These are phyloP conservation scores for Backusella macrospora DNA, from an alignment of 192 early-diverging fungal species.

Conservation along the genomic window DNA sequence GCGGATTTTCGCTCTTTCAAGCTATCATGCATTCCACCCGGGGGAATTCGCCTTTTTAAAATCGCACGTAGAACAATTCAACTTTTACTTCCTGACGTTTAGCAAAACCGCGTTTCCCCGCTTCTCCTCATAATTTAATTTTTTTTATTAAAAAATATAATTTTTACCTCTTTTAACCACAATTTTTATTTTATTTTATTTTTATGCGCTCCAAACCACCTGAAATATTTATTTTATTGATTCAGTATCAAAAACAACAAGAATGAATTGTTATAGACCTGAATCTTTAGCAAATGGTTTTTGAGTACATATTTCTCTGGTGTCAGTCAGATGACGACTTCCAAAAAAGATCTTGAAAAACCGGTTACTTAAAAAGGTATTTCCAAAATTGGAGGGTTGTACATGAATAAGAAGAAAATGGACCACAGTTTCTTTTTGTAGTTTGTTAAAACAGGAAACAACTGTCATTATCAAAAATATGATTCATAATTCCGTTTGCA, in stretches of 20 bases:
- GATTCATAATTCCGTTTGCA: constrained; percentile 6
- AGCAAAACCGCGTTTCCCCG: background rate
- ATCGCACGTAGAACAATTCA: background rate
- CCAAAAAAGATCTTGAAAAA: background rate
- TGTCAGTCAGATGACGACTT: background rate
- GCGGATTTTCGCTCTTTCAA: constrained; percentile 1
- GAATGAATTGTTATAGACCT: too few species aligned
- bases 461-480: background rate
- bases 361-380: constrained; percentile 14
- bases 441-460: background rate
- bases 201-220: background rate
- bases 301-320: too few species aligned
- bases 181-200: too few species aligned
- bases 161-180: too few species aligned
- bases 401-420: background rate
- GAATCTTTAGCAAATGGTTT: too few species aligned
- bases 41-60: background rate
- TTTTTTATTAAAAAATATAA: too few species aligned
- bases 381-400: background rate
- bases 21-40: background rate
- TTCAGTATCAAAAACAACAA: background rate
- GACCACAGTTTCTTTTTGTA: constrained; percentile 6
- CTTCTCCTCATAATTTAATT: too few species aligned
- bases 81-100: background rate
- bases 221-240: background rate